These are phyloP conservation scores for Tetragonia tetragonoides DNA, from an alignment of 148 eudicot species.

Conservation along the genomic window DNA sequence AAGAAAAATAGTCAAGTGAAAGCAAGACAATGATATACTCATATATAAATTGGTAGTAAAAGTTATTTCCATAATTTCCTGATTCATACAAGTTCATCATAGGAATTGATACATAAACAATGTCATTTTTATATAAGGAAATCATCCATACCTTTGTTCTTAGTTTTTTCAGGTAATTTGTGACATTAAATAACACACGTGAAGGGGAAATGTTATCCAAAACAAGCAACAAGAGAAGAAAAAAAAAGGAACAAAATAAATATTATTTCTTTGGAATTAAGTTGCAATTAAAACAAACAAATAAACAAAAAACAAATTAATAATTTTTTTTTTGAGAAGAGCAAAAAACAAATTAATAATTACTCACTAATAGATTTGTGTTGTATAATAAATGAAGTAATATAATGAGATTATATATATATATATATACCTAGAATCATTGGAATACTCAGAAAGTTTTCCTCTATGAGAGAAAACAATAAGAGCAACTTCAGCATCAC, in stretches of 20 bases:
- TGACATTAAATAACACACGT: slow-evolving; percentile 7
- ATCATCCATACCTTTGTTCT: neutral
- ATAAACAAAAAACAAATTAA: too few species aligned
- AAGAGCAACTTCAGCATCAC: slow-evolving; percentile 51
- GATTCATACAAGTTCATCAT: slow-evolving; percentile 21
- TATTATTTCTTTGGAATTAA: too few species aligned
- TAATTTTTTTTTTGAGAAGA: too few species aligned
- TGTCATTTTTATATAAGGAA: neutral
- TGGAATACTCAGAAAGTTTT: slow-evolving; percentile 43
- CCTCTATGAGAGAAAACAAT: slow-evolving; percentile 45
- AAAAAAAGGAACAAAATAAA: neutral
- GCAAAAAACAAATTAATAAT: too few species aligned
- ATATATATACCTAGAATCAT: slow-evolving; percentile 34
- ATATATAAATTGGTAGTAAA: neutral
- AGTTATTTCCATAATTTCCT: neutral
- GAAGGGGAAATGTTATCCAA: slow-evolving; percentile 13
- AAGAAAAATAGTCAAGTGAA: neutral
- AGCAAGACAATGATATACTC: neutral
- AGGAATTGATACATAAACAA: neutral
- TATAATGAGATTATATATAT: too few species aligned
- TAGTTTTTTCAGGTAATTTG: slow-evolving; percentile 23
- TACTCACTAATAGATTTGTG: neutral
- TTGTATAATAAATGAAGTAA: neutral
- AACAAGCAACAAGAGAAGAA: slow-evolving; percentile 8
- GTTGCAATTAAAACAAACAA: neutral